phyloP scores from a whole-genome alignment of 164 flowering plant species.

The Chimonanthus praecox region DNA sequence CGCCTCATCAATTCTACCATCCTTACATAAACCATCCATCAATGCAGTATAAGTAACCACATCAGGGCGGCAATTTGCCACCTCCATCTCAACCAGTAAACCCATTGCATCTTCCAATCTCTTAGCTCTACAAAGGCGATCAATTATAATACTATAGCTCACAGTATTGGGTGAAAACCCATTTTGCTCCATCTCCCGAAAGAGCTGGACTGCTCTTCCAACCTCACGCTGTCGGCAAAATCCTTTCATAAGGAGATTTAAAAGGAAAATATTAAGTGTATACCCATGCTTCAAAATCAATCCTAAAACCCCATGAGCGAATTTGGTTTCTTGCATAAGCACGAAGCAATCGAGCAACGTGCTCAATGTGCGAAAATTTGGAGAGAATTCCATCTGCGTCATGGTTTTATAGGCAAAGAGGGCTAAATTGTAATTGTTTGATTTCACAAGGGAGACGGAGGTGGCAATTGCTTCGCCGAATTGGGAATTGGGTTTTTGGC shows the following conservation, averaged over 20 bases:
- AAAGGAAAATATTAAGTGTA: constrained; percentile 18
- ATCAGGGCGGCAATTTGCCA: constrained; percentile 30
- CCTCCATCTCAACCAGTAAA: constrained; percentile 41
- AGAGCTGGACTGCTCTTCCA: constrained; percentile 36
- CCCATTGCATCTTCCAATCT: constrained; percentile 37
- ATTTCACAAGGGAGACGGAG: constrained; percentile 33
- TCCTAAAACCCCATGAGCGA: constrained; percentile 50
- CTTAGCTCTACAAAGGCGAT: constrained; percentile 53
- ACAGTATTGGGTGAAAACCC: constrained; percentile 31
- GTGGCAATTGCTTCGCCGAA: constrained; percentile 31
- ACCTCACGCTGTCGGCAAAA: constrained; percentile 39
- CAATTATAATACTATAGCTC: constrained; percentile 50
- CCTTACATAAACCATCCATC: constrained; percentile 51
- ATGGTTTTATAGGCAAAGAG: constrained; percentile 38
- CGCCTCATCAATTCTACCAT: constrained; percentile 46
- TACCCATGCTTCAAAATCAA: constrained; percentile 57
- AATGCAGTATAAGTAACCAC: constrained; percentile 36
- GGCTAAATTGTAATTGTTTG: constrained; percentile 36
- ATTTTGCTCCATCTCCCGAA: constrained; percentile 27
- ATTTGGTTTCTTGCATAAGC: constrained; percentile 19
- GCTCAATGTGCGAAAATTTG: constrained; percentile 32
- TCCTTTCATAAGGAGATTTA: constrained; percentile 51
- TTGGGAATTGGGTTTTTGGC: constrained; percentile 31
- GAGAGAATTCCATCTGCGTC: constrained; percentile 25
- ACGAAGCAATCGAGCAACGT: constrained; percentile 47